A percentile compares a stretch with the other conserved stretches of the same genome.
Evolutionary conservation across 768 basidiomycete genomes (phyloP).

Genomic region (Lactarius sp.): DNA sequence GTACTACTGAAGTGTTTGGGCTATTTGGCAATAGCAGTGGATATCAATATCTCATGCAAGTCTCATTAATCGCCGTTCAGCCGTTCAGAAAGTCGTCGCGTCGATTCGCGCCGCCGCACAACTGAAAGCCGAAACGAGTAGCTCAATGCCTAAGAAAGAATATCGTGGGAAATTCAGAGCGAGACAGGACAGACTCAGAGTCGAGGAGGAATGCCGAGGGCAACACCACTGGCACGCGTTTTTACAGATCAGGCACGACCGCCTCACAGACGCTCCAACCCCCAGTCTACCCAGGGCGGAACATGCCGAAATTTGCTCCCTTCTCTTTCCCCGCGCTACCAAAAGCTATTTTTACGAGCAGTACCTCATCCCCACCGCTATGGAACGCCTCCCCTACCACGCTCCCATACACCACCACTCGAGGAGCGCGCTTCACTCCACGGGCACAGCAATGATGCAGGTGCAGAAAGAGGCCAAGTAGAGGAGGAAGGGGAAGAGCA

Average conservation of each 20-base stretch:
- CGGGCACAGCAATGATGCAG: neutral
- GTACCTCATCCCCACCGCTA: neutral
- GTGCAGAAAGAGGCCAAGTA: conserved; percentile 26
- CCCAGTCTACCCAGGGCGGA: conserved; percentile 2
- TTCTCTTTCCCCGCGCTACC: neutral
- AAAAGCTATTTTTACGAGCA: neutral
- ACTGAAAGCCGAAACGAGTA: neutral
- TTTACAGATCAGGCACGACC: neutral
- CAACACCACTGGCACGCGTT: no score
- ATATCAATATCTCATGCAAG: neutral
- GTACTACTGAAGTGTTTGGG: conserved; percentile 19
- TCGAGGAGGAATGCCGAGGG: neutral
- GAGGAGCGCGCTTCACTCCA: neutral
- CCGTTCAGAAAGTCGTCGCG: neutral
- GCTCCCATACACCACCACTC: neutral
- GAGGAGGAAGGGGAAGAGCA: neutral
- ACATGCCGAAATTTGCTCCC: neutral
- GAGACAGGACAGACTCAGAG: no score
- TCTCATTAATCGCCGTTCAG: neutral
- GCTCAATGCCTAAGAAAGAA: neutral
- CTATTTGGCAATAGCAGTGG: neutral
- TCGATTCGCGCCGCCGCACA: conserved; percentile 4
- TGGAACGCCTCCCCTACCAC: neutral
- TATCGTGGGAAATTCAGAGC: neutral
- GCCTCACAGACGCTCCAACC: conserved; percentile 8